Evolutionary conservation across 164 flowering plant species (phyloP).

Genomic region (Macadamia integrifolia): DNA sequence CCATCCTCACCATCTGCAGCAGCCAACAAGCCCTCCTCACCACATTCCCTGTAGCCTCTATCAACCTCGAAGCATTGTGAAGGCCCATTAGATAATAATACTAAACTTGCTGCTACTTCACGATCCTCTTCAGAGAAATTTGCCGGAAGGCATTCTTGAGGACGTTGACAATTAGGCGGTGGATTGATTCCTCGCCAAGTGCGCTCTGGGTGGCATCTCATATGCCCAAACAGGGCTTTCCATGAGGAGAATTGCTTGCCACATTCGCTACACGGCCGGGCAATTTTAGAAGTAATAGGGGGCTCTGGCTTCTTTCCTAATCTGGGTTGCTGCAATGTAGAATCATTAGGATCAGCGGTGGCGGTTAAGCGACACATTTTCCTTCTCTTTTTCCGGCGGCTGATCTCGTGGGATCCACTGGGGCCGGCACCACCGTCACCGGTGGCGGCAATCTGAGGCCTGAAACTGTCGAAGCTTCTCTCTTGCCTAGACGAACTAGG

Average conservation of each 20-base stretch:
- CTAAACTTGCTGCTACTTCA: constrained; percentile 50
- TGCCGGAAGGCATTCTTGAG: neutral
- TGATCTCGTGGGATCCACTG: too few species aligned
- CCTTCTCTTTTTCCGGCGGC: too few species aligned
- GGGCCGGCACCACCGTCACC: neutral
- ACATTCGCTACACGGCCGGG: constrained; percentile 75
- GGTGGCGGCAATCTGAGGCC: neutral
- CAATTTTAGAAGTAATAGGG: constrained; percentile 37
- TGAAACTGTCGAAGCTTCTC: neutral
- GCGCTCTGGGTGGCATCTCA: constrained; percentile 97
- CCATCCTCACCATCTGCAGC: constrained; percentile 1
- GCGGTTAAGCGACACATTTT: too few species aligned
- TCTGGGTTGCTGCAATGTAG: constrained; percentile 4
- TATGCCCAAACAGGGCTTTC: constrained; percentile 94
- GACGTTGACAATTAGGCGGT: constrained; percentile 38
- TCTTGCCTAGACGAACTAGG: neutral
- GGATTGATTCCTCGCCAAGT: constrained; percentile 95
- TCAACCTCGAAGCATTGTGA: neutral
- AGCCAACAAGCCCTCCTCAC: neutral
- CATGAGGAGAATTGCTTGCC: constrained; percentile 83
- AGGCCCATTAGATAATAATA: constrained; percentile 48
- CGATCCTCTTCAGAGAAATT: constrained; percentile 44
- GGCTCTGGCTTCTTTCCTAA: constrained; percentile 43
- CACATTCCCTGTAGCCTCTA: neutral
- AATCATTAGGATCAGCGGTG: too few species aligned